Base-by-base conservation (phyloP, 306 rosid genomes). In the Vigna unguiculata region DNA sequence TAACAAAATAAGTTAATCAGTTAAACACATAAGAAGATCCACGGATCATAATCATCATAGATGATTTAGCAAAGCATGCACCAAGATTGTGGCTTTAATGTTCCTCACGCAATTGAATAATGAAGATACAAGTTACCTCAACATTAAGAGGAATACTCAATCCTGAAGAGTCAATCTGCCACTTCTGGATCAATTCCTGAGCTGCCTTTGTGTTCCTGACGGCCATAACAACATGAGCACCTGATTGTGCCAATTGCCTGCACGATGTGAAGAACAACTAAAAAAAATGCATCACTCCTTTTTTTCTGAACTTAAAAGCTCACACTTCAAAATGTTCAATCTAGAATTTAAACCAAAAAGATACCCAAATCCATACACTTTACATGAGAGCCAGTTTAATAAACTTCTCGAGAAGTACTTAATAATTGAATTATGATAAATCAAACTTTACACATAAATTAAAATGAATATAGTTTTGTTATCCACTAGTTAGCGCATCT, bases 211-310 rank as follows among this genome's bases (percentile, higher is more conserved):
- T 81, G 76, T 95, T 95, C 93, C 99, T 95, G 74, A 95, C 99
- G 3, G 99, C 97, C 99, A 95, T 95, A 63, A 95, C 91, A 75
- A 95, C 97, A 85, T 95, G 97, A 14, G 97, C 99, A 61, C 99
- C 99, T 6, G 96, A 70, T 81, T 92, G 90, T 46, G 99, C 99
- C 87, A 95, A 83, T 78, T 95, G 99, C 96, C 99, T 94, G 86
- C 68, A 82, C 62, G 73, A 79, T 78, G 17, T 11, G 34, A 72
- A 72, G 28, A 83, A 21, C 22, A 32, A 53, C 24, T 0, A 69
- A 61, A 38, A 38, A 15, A 41, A 59, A 51, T 5, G 52, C 52
- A 40, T 34, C 38, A 32, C 52, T 46, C 66, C 47, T 4, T 2
- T 13, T 14, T 72, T 68, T 76, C 41, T 45, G 17, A 52, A 12